Conservation (phyloP, 1,284 basidiomycete species). For the Heterobasidion annosum region DNA sequence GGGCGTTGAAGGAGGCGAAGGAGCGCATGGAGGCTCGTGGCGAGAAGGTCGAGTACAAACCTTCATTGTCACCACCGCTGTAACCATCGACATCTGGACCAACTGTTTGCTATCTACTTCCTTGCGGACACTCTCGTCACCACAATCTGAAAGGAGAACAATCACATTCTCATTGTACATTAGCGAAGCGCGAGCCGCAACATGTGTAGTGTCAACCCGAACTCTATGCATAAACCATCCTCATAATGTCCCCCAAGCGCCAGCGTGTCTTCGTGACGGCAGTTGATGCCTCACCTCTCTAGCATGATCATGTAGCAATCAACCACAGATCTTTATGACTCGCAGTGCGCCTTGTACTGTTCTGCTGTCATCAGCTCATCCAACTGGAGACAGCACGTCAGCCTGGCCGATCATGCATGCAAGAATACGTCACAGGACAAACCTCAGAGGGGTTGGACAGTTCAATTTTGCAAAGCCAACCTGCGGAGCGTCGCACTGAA, state of each 20-base stretch:
- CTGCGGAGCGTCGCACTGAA: constrained; percentile 29
- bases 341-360: constrained; percentile 72
- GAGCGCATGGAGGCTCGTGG: constrained; percentile 82
- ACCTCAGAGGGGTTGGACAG: constrained; percentile 73
- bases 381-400: constrained; percentile 35
- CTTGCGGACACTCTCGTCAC: not conserved
- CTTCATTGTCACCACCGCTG: constrained; percentile 15
- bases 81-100: constrained; percentile 2
- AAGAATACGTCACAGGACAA: constrained; percentile 12
- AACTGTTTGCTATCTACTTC: not conserved
- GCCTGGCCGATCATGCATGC: not conserved
- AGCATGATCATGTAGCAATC: not conserved
- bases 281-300: constrained; percentile 22
- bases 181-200: not conserved
- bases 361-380: constrained; percentile 69
- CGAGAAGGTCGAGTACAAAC: constrained; percentile 76
- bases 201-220: not conserved
- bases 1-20: constrained; percentile 87
- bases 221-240: no score
- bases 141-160: not conserved
- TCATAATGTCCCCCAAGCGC: no score
- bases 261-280: constrained; percentile 10
- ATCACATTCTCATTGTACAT: not conserved
- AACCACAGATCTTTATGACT: not conserved
- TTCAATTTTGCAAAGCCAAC: constrained; percentile 95